A percentile compares a stretch with the other conserved stretches of the same genome.
phyloP scores from a whole-genome alignment of 2,329 filamentous ascomycete genomes.

The Aspergillus udagawae region DNA sequence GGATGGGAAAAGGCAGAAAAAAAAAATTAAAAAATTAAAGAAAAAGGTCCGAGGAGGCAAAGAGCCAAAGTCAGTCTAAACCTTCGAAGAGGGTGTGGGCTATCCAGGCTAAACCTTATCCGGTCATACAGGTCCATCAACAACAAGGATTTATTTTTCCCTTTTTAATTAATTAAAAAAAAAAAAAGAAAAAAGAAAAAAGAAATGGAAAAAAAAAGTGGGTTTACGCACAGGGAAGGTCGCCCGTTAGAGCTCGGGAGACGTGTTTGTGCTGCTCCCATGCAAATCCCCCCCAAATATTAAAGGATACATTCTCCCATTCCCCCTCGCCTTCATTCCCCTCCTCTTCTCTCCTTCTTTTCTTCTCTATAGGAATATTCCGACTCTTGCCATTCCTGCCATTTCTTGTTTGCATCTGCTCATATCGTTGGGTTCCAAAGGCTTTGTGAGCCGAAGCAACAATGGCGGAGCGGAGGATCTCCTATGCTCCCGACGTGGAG shows the following conservation, averaged over 20 bases:
- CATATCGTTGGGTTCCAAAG: conserved; percentile 34
- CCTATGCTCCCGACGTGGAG: conserved; percentile 42
- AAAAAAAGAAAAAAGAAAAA: conserved; percentile 4
- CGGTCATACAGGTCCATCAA: not conserved
- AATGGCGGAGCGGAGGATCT: conserved; percentile 44
- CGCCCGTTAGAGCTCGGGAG: conserved; percentile 26
- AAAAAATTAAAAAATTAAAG: conserved; percentile 7
- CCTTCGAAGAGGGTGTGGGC: not conserved
- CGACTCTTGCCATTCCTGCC: conserved; percentile 36
- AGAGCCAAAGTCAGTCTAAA: not conserved
- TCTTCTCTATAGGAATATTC: conserved; percentile 33
- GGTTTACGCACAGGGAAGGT: conserved; percentile 25
- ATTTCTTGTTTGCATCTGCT: conserved; percentile 31
- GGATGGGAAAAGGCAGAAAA: conserved; percentile 1
- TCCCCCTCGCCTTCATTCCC: conserved; percentile 15
- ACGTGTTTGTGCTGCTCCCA: conserved; percentile 25
- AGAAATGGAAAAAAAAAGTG: conserved; percentile 19
- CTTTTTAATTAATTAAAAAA: not conserved
- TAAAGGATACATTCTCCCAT: conserved; percentile 33
- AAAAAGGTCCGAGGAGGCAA: not conserved
- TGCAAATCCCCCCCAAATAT: conserved; percentile 31
- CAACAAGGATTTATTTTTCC: conserved; percentile 2
- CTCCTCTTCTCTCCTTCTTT: conserved; percentile 17
- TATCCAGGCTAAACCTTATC: not conserved
- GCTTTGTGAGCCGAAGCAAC: conserved; percentile 40